phyloP scores from a whole-genome alignment of 495 filamentous ascomycete genomes.

The Neurospora pannonica region DNA sequence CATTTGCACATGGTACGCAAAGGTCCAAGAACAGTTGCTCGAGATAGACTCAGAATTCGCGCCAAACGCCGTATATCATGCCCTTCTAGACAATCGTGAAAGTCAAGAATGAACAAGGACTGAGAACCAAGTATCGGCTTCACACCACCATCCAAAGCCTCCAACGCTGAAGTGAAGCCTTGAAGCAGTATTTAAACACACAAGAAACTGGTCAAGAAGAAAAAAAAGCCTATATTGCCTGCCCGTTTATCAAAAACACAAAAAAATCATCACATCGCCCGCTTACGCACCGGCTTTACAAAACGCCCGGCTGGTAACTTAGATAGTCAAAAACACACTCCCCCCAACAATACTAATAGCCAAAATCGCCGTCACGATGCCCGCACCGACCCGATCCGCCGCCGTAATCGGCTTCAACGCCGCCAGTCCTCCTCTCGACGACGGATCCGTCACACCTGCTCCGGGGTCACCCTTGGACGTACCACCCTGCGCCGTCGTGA shows the following conservation, averaged over 20 bases:
- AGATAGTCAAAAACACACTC: conserved; percentile 33
- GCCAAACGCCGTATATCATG: background rate
- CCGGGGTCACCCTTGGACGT: conserved; percentile 52
- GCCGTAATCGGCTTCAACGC: conserved; percentile 35
- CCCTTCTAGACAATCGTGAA: background rate
- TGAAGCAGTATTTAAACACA: background rate
- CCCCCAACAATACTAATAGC: conserved; percentile 42
- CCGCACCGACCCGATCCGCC: conserved; percentile 54
- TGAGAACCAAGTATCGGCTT: background rate
- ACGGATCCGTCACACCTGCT: conserved; percentile 35
- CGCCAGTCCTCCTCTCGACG: conserved; percentile 12
- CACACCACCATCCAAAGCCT: background rate
- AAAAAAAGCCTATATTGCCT: background rate
- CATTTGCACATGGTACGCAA: too few relatives aligned
- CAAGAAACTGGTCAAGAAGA: background rate
- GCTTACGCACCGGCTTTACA: background rate
- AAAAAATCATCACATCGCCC: background rate
- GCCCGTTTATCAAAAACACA: background rate
- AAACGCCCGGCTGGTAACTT: background rate
- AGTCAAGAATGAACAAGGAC: background rate
- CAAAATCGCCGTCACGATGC: conserved; percentile 53
- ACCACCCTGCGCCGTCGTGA: conserved; percentile 52
- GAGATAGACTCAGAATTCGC: background rate
- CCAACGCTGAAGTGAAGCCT: background rate
- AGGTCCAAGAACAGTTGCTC: conserved; percentile 11